These are phyloP conservation scores for Vaccinium vitisidaea DNA, from an alignment of 148 eudicot species.

Conservation along the genomic window DNA sequence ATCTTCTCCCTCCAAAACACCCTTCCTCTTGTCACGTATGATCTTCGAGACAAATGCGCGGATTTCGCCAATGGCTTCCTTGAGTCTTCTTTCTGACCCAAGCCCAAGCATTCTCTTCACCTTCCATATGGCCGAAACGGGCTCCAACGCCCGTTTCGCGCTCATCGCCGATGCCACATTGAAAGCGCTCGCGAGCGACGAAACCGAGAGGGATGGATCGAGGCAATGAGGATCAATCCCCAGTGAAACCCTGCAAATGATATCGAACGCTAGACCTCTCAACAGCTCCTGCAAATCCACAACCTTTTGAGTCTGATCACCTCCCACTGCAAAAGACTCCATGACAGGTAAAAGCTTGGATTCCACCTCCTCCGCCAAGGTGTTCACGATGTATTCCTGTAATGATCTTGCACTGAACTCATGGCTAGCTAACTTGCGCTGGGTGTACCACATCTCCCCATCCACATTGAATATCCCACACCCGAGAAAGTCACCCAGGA, in stretches of 20 bases:
- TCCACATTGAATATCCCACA: constrained; percentile 39
- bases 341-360: constrained; percentile 21
- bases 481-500: constrained; percentile 38
- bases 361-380: constrained; percentile 29
- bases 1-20: constrained; percentile 6
- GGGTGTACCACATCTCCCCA: constrained; percentile 36
- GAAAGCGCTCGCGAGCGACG: constrained; percentile 38
- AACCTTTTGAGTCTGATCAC: constrained; percentile 10
- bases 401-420: constrained; percentile 40
- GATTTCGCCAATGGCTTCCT: constrained; percentile 34
- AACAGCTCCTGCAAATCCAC: constrained; percentile 46
- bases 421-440: constrained; percentile 41
- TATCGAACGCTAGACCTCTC: constrained; percentile 34
- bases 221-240: constrained; percentile 33
- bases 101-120: constrained; percentile 34
- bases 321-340: constrained; percentile 26
- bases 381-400: constrained; percentile 21
- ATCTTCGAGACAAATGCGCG: constrained; percentile 28
- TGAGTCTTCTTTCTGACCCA: constrained; percentile 51
- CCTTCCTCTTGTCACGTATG: constrained; percentile 33
- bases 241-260: constrained; percentile 32
- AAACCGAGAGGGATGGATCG: constrained; percentile 13
- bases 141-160: constrained; percentile 35
- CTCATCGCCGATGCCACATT: constrained; percentile 39
- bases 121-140: constrained; percentile 41